Evolutionary conservation across 2,329 filamentous ascomycete genomes (phyloP), one percentile per base, ranked within the genome.

Genomic region (Talaromyces sp.): DNA sequence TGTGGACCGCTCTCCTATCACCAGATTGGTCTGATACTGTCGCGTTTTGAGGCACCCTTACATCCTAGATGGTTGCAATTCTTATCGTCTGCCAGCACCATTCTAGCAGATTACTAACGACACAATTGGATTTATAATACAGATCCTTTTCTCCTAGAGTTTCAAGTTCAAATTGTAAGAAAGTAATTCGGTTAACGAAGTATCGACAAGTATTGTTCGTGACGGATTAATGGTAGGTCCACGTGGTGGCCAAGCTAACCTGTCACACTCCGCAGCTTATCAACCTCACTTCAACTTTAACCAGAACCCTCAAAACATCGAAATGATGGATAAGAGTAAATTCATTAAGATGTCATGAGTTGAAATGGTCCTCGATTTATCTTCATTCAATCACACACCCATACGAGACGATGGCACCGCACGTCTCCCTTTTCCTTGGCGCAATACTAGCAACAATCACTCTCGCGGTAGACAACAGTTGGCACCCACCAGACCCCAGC

Each of bases 401-500:
- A n/a, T 10, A 56, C 17, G 39, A 58, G 35, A 58, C 8, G 37
- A 58, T 58, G 56, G 22, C 25, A 10, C 35, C 35, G 6, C 56
- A 58, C 10, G 56, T 43, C 35, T 58, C 4, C 15, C 15, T 43
- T 2, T 15, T 58, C 25, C 39, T 43, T 7, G 22, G 56, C 56
- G 25, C 22, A 9, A 25, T 58, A 58, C 39, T 58, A 2, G 45
- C 25, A 3, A 57, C 49, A 25, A 45, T 50, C 19, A 65, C 58
- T 25, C 37, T 61, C 17, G 63, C 69, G 33, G 66, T 79, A 0
- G 82, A 85, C 68, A 70, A 84, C 13, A 72, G 73, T 57, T 91
- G 89, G 89, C 78, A 89, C 74, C 73, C 87, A 13, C 88, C 89
- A 0, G 78, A 80, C 17, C 72, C 82, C 4, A 73, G 78, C 54